Evolutionary conservation across 1,284 basidiomycete species (phyloP), one percentile per base, ranked within the genome.

Genomic region (Porodaedalea pini): DNA sequence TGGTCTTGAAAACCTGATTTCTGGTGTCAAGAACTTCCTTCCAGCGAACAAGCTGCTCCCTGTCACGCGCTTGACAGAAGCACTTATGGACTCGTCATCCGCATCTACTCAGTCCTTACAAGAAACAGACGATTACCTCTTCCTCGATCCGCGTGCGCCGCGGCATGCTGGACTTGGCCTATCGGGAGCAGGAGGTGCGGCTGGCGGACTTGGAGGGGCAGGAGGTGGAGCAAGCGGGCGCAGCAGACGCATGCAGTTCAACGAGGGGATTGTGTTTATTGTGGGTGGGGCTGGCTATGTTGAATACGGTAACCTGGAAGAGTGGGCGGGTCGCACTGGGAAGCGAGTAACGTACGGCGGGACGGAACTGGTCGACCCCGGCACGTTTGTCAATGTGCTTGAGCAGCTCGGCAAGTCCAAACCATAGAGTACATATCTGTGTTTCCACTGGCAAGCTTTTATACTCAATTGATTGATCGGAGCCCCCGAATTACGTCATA

Each of bases 221-320:
- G 71, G 57, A 65, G 69, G 57, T 73, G 76, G 19, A 73, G 75
- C 50, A 78, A 83, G 23, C 73, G 80, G 50, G 75, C 77, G 34
- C 78, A 57, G 59, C 32, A 66, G 78, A 60, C 80, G 91, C 17
- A 91, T 92, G 85, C 82, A 84, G n/a, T 97, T 94, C 71, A 76
- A 79, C 15, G 95, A 99, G 63, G 88, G 90, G 15, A 84, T 94
- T 64, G 90, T 99, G 1, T 99, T 99, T 66, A 79, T 99, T 13
- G 95, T 99, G 0, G 97, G 97, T 3, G 97, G 97, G 3, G 97
- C 94, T 1, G 90, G 94, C 19, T 97, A 99, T 68, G 94, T 99
- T 53, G 97, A 99, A 73, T 98, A 96, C 67, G 92, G 94, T 5
- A 99, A 99, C 70, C 73, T 99, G 63, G 85, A 90, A 68, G 95